Evolutionary conservation across 2,329 filamentous ascomycete species (phyloP), one percentile per base, ranked within the genome.

Genomic region (Colletotrichum viniferum): DNA sequence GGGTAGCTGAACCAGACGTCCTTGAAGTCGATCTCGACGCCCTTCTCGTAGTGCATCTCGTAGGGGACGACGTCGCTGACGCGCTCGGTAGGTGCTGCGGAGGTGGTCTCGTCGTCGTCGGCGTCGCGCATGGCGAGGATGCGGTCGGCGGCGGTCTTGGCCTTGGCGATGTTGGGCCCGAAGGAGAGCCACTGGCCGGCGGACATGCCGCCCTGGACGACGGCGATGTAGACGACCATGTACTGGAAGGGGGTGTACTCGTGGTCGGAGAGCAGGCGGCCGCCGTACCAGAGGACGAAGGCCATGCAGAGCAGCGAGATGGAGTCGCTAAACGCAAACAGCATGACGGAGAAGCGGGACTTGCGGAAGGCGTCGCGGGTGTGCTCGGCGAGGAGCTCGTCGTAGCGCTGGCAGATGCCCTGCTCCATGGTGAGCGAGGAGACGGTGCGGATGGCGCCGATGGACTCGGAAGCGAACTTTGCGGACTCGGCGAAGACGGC

Each of bases 41-140:
- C 77, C 36, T 72, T 65, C 16, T 77, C 73, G 38, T 82, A 82
- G 73, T 75, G 73, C 2, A 75, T 43, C 16, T 73, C 73, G 69
- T 75, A 75, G 1, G 73, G 73, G 2, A 75, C 34, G 9, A 75
- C 63, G 28, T 75, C 73, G 56, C 56, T 67, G 56, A 68, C 14
- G 18, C 38, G 38, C 18, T 43, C 38, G 38, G 38, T n/a, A 5
- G 38, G 4, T 3, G 38, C 18, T 0, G 58, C 32, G 10, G 38
- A 36, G 2, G 78, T 0, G 90, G 90, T 0, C 91, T 88, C 55
- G 87, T 83, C 2, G 88, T 85, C 74, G 2, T 77, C 76, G 14
- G 38, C 34, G 8, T 76, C 74, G 7, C 76, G 71, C 26, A 77
- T 71, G 10, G 71, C 67, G 24, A 77, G 32, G 34, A 77, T 77